These are phyloP conservation scores for Aspergillus flavus DNA, from an alignment of 2,329 filamentous ascomycete species.

Conservation along the genomic window DNA sequence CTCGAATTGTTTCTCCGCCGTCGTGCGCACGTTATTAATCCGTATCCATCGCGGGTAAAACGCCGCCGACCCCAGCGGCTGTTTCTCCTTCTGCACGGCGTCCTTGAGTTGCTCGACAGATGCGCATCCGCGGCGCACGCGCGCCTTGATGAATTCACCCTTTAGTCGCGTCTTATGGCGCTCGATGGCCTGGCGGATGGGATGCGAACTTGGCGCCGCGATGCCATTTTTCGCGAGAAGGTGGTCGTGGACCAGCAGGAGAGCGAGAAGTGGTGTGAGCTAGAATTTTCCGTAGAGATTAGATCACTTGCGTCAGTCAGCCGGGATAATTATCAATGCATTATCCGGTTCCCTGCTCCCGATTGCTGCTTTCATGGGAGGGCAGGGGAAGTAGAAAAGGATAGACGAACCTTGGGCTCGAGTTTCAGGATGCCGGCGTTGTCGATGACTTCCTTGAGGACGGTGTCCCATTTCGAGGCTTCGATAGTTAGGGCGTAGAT, in stretches of 20 bases:
- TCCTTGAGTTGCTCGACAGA: conserved; percentile 65
- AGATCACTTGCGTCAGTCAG: conserved; percentile 42
- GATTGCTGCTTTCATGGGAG: background rate
- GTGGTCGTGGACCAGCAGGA: conserved; percentile 85
- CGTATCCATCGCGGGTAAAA: conserved; percentile 87
- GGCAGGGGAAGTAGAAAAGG: background rate
- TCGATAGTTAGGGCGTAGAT: conserved; percentile 87
- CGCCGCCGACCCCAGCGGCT: conserved; percentile 46
- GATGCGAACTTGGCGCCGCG: conserved; percentile 76
- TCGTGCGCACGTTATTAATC: conserved; percentile 77
- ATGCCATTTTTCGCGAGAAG: conserved; percentile 81
- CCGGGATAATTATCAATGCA: conserved; percentile 18
- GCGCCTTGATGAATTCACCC: conserved; percentile 79
- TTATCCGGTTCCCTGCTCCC: background rate
- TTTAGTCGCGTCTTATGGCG: conserved; percentile 78
- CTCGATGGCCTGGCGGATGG: conserved; percentile 73
- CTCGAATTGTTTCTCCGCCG: conserved; percentile 69
- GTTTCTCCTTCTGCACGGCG: conserved; percentile 36
- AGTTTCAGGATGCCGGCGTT: conserved; percentile 71
- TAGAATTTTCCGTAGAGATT: conserved; percentile 40
- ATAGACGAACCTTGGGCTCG: conserved; percentile 74
- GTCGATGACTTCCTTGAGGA: conserved; percentile 90
- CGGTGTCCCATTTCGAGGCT: conserved; percentile 83
- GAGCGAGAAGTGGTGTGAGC: conserved; percentile 77
- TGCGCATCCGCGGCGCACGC: conserved; percentile 70